These are phyloP conservation scores for Penicillium sclerotigenum DNA, from an alignment of 2,329 filamentous ascomycete genomes.

Conservation along the genomic window DNA sequence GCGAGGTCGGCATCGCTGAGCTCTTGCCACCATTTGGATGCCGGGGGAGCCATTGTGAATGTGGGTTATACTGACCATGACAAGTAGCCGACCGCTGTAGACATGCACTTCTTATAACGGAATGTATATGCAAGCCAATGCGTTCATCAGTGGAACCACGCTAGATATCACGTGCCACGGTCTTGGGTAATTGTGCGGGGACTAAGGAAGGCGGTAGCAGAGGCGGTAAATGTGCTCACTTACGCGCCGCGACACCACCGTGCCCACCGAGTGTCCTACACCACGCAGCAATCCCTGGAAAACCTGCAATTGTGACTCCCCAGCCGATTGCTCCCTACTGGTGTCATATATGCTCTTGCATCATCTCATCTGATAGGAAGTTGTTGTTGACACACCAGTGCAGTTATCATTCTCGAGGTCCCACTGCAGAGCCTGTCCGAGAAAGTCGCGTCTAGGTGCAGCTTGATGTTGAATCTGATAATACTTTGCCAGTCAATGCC, in stretches of 20 bases:
- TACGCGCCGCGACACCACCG: not conserved
- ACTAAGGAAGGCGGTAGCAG: not conserved
- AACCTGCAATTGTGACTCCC: not conserved
- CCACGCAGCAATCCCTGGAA: not conserved
- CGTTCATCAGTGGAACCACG: constrained; percentile 23
- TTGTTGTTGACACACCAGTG: not conserved
- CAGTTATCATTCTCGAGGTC: not conserved
- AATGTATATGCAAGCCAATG: constrained; percentile 19
- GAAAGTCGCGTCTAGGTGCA: not conserved
- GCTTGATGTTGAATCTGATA: not conserved
- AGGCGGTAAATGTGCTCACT: not conserved
- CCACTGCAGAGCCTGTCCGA: not conserved
- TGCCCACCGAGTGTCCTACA: not conserved
- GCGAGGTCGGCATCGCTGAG: constrained; percentile 22
- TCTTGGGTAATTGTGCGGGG: not conserved
- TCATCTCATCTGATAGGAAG: constrained; percentile 11
- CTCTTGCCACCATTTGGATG: constrained; percentile 20
- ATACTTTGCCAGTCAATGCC: not conserved
- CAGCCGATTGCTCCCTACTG: not conserved
- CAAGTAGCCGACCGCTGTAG: not conserved
- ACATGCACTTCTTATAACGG: constrained; percentile 13
- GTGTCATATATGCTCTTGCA: not conserved
- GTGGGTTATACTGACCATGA: constrained; percentile 10
- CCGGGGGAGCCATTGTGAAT: constrained; percentile 11
- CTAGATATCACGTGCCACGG: constrained; percentile 20